Percentiles rank a stretch among this genome's conserved stretches.
Conservation (phyloP, 164 flowering plant species). For the Annona squamosa region DNA sequence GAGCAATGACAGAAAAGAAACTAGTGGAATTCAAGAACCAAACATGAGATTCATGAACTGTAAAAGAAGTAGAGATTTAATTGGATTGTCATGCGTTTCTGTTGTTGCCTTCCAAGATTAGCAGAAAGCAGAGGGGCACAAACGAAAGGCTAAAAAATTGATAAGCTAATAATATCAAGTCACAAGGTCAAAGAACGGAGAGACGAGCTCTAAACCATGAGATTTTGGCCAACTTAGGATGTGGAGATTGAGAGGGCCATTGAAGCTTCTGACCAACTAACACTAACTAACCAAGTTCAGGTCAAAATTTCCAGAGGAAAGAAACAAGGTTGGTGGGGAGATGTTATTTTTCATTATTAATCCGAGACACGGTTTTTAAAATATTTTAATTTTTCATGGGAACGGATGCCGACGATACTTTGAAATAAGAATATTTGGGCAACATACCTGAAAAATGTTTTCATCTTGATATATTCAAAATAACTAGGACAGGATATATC, state of each 20-base stretch:
- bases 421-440: too few species aligned
- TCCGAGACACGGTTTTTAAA: too few species aligned
- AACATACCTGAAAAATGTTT: too few species aligned
- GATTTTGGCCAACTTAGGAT: background rate
- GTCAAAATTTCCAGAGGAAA: background rate
- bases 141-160: background rate
- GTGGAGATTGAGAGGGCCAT: background rate
- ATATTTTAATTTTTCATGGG: too few species aligned
- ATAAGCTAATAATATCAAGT: background rate
- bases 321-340: background rate
- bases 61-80: background rate
- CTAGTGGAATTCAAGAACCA: background rate
- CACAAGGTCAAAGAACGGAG: slow-evolving; percentile 7
- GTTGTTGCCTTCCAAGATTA: background rate
- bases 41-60: background rate
- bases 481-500: too few species aligned
- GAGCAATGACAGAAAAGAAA: background rate
- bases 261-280: slow-evolving; percentile 2
- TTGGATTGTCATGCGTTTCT: background rate
- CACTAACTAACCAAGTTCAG: background rate
- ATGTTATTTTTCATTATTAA: too few species aligned
- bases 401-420: too few species aligned
- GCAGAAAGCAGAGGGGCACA: slow-evolving; percentile 3
- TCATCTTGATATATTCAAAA: too few species aligned
- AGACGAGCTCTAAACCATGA: background rate